These are phyloP conservation scores for Nakazawaea pomicola DNA, from an alignment of 805 yeast genomes.

Conservation along the genomic window DNA sequence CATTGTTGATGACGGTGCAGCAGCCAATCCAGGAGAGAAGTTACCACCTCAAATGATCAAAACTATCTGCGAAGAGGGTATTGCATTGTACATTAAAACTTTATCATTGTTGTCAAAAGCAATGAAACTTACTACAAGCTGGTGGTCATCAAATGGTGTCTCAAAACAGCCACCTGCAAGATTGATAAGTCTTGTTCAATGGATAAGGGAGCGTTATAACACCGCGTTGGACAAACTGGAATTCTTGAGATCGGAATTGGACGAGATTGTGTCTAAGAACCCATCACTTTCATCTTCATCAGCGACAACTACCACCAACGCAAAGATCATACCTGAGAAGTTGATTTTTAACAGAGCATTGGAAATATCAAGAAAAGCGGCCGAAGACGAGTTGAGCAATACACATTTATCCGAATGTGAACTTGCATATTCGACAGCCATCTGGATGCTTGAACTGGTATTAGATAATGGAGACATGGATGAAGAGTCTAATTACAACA, in stretches of 20 bases:
- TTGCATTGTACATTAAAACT: constrained; percentile 78
- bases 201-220: constrained; percentile 87
- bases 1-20: constrained; percentile 19
- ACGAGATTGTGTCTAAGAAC: constrained; percentile 23
- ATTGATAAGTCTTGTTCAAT: constrained; percentile 74
- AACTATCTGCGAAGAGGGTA: constrained; percentile 77
- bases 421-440: constrained; percentile 80
- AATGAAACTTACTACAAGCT: constrained; percentile 77
- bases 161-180: constrained; percentile 31
- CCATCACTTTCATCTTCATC: constrained; percentile 5
- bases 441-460: constrained; percentile 93
- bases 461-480: constrained; percentile 43
- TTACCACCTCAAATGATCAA: constrained; percentile 55
- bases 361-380: constrained; percentile 89
- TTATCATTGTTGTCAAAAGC: constrained; percentile 79
- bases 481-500: too few relatives aligned
- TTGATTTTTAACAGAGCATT: constrained; percentile 88
- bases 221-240: constrained; percentile 89
- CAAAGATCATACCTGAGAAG: constrained; percentile 72
- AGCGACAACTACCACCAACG: constrained; percentile 9
- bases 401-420: constrained; percentile 77
- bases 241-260: constrained; percentile 54
- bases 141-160: constrained; percentile 69
- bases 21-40: constrained; percentile 31
- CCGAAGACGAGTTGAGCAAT: constrained; percentile 76